phyloP scores from a whole-genome alignment of 208 protist genomes.

The Strigomonas culicis region DNA sequence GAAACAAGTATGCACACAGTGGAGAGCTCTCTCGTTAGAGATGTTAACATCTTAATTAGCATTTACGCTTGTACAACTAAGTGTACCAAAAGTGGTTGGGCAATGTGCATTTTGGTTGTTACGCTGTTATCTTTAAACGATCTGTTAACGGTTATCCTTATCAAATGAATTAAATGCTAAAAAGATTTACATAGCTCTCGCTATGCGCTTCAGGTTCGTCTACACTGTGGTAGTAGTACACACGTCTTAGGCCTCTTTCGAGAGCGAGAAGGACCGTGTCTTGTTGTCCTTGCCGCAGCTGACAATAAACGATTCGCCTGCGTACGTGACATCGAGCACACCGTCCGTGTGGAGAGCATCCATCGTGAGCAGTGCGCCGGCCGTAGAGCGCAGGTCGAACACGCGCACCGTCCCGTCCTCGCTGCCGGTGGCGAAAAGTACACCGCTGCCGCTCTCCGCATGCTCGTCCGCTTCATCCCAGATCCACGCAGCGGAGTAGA shows the following conservation, averaged over 20 bases:
- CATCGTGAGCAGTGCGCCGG: constrained; percentile 52
- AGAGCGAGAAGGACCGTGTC: constrained; percentile 54
- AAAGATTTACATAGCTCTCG: too few relatives aligned
- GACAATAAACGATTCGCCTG: constrained; percentile 46
- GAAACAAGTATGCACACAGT: background rate
- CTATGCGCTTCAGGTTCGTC: too few relatives aligned
- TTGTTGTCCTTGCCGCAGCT: constrained; percentile 84
- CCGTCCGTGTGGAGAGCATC: constrained; percentile 80
- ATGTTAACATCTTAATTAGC: too few relatives aligned
- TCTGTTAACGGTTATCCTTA: too few relatives aligned
- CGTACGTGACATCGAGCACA: constrained; percentile 76
- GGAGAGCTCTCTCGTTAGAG: too few relatives aligned
- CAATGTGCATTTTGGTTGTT: too few relatives aligned
- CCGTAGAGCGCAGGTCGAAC: constrained; percentile 70
- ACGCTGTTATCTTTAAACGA: too few relatives aligned
- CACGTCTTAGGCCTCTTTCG: constrained; percentile 19
- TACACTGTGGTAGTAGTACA: too few relatives aligned
- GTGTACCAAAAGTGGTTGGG: too few relatives aligned
- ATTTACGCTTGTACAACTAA: too few relatives aligned
- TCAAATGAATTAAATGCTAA: too few relatives aligned
- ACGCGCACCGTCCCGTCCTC: constrained; percentile 73
- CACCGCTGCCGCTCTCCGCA: constrained; percentile 10
- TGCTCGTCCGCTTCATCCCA: constrained; percentile 49
- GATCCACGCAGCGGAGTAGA: constrained; percentile 74
- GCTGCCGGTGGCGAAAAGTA: constrained; percentile 60